Evolutionary conservation across 2,329 filamentous ascomycete genomes (phyloP), one percentile per base, ranked within the genome.

Genomic region (Lecanicillium sp.): DNA sequence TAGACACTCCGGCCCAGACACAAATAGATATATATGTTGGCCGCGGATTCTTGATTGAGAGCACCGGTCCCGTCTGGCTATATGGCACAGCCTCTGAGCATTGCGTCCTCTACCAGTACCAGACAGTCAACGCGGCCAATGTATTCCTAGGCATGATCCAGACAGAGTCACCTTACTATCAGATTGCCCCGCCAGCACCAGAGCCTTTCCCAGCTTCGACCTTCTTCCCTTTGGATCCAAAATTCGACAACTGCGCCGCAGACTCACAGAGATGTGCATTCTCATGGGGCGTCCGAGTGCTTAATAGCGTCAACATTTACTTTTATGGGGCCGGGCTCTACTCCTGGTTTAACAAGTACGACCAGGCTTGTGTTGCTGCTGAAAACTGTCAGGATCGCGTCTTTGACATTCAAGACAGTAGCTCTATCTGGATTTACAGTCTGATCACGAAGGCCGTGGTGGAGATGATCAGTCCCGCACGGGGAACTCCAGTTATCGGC

Each of bases 11-110:
- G 7, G 80, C 81, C 56, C 78, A 84, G 62, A 77, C 83, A 61
- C 83, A 88, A 63, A 83, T 88, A 60, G 79, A 85, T 65, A 79
- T 91, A 58, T 91, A 83, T 76, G 90, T 84, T 62, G 87, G 86
- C 30, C 84, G 87, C 54, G 88, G 63, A 2, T 45, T 66, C n/a
- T 49, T 66, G 9, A 37, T 72, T 29, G 68, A 73, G 56, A 66
- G 62, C 10, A 57, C 53, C 2, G 71, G 71, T 29, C 59, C 54
- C 32, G 54, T 73, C 53, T 85, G 81, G 81, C 62, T 84, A 5
- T 75, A 74, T 43, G 81, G 78, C 5, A 80, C 78, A 0, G 71
- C 74, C 0, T 72, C 72, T 2, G 82, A 86, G 65, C 82, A 85
- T 62, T 73, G 72, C 49, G 70, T 76, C 40, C 64, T 83, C 23